A percentile compares a stretch with the other conserved stretches of the same genome.
Conservation (phyloP, 139 green algal genomes). For the Choricystis sp. region DNA sequence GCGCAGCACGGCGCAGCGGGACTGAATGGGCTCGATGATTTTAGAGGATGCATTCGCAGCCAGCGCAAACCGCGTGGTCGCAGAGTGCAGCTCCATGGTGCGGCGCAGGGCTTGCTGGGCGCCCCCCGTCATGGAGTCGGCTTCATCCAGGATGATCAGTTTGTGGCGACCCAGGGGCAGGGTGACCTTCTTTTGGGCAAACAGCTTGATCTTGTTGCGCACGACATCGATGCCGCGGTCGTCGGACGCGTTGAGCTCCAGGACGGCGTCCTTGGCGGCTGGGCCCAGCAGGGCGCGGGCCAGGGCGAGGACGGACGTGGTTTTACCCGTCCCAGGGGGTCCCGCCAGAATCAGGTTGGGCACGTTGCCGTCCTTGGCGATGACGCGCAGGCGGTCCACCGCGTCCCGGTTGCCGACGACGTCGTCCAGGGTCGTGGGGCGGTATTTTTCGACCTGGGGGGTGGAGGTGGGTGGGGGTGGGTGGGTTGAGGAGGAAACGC, state of each 20-base stretch:
- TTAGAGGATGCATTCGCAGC: conserved; percentile 93
- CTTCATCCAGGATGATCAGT: conserved; percentile 96
- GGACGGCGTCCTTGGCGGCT: conserved; percentile 71
- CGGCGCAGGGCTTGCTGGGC: conserved; percentile 93
- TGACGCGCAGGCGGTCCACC: conserved; percentile 73
- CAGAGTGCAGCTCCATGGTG: conserved; percentile 97
- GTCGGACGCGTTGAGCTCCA: conserved; percentile 96
- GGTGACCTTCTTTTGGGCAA: conserved; percentile 95
- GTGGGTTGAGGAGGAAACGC: background rate
- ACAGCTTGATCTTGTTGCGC: conserved; percentile 99
- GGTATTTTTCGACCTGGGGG: conserved; percentile 87
- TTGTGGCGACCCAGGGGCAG: conserved; percentile 87
- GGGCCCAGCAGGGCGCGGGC: conserved; percentile 75
- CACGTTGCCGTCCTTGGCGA: conserved; percentile 90
- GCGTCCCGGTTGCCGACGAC: conserved; percentile 92
- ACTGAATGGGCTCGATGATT: conserved; percentile 98
- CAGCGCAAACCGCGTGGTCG: conserved; percentile 92
- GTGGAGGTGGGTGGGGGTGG: background rate
- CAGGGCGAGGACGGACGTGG: conserved; percentile 82
- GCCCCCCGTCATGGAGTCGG: conserved; percentile 86
- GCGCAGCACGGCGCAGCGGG: conserved; percentile 89
- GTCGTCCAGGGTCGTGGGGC: conserved; percentile 65
- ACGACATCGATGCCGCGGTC: conserved; percentile 97
- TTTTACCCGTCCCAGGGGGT: conserved; percentile 93
- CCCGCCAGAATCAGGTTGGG: conserved; percentile 93